Percentiles rank a stretch among this genome's conserved stretches.
Evolutionary conservation across 495 filamentous ascomycete species (phyloP).

Genomic region (Penicillium odoratum): DNA sequence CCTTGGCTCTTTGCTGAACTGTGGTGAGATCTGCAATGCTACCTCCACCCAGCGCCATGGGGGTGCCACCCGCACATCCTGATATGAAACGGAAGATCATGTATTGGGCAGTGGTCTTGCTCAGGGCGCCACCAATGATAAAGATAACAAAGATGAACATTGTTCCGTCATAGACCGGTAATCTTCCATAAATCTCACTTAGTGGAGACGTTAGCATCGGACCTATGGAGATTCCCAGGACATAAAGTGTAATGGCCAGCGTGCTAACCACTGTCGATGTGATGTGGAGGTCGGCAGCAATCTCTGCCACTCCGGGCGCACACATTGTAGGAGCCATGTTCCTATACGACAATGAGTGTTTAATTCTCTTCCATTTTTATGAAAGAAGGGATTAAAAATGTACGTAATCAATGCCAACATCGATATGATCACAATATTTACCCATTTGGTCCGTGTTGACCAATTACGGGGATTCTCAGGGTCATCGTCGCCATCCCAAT

Average conservation of each 20-base stretch:
- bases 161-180: constrained; percentile 1
- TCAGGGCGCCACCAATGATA: constrained; percentile 3
- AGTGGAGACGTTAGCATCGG: constrained; percentile 1
- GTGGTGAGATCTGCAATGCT: constrained; percentile 2
- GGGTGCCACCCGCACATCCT: not conserved
- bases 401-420: too few species aligned
- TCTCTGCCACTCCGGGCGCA: not conserved
- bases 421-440: constrained; percentile 1
- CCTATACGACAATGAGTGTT: too few species aligned
- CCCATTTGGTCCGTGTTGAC: too few species aligned
- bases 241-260: constrained; percentile 3
- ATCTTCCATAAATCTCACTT: constrained; percentile 2
- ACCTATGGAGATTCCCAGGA: not conserved
- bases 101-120: constrained; percentile 4
- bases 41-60: constrained; percentile 6
- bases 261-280: not conserved
- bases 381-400: not conserved
- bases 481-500: constrained; percentile 6
- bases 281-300: constrained; percentile 1
- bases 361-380: too few species aligned
- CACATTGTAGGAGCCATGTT: constrained; percentile 7
- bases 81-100: not conserved
- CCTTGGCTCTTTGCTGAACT: not conserved
- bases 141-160: constrained; percentile 1
- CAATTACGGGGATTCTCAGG: constrained; percentile 6